These are phyloP conservation scores for Phytopythium vexans DNA, from an alignment of 352 stramenopile species.

Conservation along the genomic window DNA sequence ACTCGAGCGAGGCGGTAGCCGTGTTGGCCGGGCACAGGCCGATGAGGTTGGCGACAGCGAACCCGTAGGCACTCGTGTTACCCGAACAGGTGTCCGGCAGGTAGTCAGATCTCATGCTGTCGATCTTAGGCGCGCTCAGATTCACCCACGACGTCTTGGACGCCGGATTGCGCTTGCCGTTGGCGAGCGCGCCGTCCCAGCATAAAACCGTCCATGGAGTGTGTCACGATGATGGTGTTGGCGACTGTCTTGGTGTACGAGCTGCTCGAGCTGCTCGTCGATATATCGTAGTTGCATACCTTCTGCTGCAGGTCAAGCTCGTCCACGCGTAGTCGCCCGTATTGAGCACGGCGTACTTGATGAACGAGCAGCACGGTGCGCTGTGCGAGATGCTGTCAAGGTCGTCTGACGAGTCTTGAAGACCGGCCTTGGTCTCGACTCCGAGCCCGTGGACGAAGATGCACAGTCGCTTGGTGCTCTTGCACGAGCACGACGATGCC, in stretches of 20 bases:
- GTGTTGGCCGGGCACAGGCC: conserved; percentile 27
- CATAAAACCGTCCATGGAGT: conserved; percentile 40
- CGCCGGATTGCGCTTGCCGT: conserved; percentile 15
- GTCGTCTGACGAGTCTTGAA: conserved; percentile 22
- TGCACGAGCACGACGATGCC: conserved; percentile 22
- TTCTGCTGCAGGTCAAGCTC: conserved; percentile 32
- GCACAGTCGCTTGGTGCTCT: conserved; percentile 27
- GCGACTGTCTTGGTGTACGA: conserved; percentile 11
- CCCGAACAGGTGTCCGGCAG: conserved; percentile 29
- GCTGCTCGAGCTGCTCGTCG: conserved; percentile 9
- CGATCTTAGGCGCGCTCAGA: conserved; percentile 34
- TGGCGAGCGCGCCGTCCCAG: conserved; percentile 27
- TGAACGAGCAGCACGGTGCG: conserved; percentile 35
- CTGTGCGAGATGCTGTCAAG: conserved; percentile 34
- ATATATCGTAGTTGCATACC: conserved; percentile 28
- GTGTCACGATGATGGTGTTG: conserved; percentile 34
- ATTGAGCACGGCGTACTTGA: conserved; percentile 48
- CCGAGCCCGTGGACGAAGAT: conserved; percentile 50
- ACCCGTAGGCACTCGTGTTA: conserved; percentile 15
- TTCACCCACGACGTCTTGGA: conserved; percentile 30
- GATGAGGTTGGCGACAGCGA: conserved; percentile 24
- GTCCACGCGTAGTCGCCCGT: conserved; percentile 40
- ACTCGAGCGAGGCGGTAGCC: conserved; percentile 30
- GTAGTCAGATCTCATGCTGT: conserved; percentile 48
- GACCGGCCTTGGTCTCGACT: conserved; percentile 15